Conservation (phyloP, 768 basidiomycete species). For the Pisolithus tinctorius region DNA sequence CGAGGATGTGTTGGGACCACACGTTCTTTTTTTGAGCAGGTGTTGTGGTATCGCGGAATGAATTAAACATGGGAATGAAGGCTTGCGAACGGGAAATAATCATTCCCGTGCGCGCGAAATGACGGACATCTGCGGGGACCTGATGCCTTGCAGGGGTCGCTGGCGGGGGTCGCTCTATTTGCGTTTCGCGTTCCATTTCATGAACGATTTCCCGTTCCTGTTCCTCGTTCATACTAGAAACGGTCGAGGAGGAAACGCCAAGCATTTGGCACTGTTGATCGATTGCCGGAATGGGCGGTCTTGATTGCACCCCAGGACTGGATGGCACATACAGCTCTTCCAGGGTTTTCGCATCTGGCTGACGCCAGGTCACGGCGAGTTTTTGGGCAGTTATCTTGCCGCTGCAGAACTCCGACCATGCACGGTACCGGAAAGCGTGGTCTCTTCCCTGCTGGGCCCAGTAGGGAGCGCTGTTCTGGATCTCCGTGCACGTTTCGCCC, state of each 20-base stretch:
- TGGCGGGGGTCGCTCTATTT: slow-evolving; percentile 30
- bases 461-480: slow-evolving; percentile 30
- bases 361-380: slow-evolving; percentile 27
- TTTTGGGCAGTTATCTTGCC: neutral
- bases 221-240: slow-evolving; percentile 34
- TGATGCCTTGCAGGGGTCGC: slow-evolving; percentile 21
- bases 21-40: slow-evolving; percentile 10
- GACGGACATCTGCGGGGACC: slow-evolving; percentile 19
- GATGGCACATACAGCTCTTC: slow-evolving; percentile 26
- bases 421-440: slow-evolving; percentile 20
- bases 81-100: too few species aligned
- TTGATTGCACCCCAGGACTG: slow-evolving; percentile 3
- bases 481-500: slow-evolving; percentile 34
- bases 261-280: slow-evolving; percentile 19
- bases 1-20: slow-evolving; percentile 6
- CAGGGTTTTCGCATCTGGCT: slow-evolving; percentile 32
- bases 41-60: slow-evolving; percentile 6
- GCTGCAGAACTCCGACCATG: slow-evolving; percentile 13
- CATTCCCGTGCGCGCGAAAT: slow-evolving; percentile 20
- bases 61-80: slow-evolving; percentile 2
- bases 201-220: slow-evolving; percentile 41
- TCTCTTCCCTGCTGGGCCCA: slow-evolving; percentile 39
- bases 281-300: slow-evolving; percentile 11
- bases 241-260: slow-evolving; percentile 17
- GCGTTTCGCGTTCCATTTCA: slow-evolving; percentile 34